Evolutionary conservation across 306 rosid species (phyloP).

Genomic region (Vigna mungo): DNA sequence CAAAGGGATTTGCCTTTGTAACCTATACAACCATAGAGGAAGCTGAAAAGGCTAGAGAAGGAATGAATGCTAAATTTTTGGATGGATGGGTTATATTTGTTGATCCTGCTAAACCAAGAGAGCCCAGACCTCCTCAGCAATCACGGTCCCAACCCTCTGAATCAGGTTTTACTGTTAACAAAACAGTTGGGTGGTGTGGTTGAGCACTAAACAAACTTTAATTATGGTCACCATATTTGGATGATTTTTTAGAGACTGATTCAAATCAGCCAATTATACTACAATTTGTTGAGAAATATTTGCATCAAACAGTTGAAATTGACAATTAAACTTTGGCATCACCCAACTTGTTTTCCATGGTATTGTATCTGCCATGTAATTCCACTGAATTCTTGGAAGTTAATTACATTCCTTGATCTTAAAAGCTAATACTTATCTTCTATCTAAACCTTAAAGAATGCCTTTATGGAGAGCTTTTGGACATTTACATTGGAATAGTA

Average conservation of each 20-base stretch:
- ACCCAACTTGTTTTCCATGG: no score
- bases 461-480: no score
- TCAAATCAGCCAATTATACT: slow-evolving; percentile 40
- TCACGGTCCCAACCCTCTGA: slow-evolving; percentile 63
- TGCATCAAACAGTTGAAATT: not conserved
- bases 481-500: no score
- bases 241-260: slow-evolving; percentile 26
- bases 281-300: slow-evolving; percentile 20
- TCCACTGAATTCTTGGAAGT: no score
- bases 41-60: slow-evolving; percentile 86
- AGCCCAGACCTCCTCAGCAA: slow-evolving; percentile 73
- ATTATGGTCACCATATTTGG: slow-evolving; percentile 23
- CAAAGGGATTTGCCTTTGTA: slow-evolving; percentile 89
- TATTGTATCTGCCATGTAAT: no score
- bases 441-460: no score
- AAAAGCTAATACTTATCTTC: no score
- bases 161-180: slow-evolving; percentile 76
- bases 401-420: no score
- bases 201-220: slow-evolving; percentile 44
- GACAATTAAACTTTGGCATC: slow-evolving; percentile 1
- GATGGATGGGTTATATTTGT: slow-evolving; percentile 99
- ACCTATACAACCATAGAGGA: slow-evolving; percentile 70
- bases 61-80: slow-evolving; percentile 88
- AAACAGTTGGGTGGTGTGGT: slow-evolving; percentile 93
- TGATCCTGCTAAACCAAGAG: slow-evolving; percentile 93